These are phyloP conservation scores for Sphagnurus paluster DNA, from an alignment of 1,284 basidiomycete genomes.

Conservation along the genomic window DNA sequence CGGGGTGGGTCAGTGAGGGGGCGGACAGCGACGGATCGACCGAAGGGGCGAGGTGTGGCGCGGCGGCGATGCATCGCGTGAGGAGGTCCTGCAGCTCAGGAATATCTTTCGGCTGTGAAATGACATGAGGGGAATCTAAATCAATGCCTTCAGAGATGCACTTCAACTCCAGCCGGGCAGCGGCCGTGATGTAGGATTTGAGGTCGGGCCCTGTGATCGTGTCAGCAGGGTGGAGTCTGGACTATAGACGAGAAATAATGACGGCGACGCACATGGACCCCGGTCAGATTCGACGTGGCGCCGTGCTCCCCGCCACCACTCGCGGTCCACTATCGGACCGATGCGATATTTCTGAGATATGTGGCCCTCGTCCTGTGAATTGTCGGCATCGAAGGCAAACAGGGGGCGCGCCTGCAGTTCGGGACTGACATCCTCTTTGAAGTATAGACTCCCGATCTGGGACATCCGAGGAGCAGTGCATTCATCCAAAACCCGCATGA, in stretches of 20 bases:
- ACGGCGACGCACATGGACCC: constrained; percentile 2
- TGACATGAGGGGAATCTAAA: neutral
- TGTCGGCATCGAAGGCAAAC: constrained; percentile 12
- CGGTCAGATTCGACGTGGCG: constrained; percentile 2
- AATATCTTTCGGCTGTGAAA: constrained; percentile 1
- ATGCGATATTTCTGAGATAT: constrained; percentile 27
- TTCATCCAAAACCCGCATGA: neutral
- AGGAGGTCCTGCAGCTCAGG: neutral
- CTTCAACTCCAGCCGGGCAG: constrained; percentile 1
- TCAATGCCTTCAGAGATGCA: neutral
- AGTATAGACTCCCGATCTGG: constrained; percentile 37
- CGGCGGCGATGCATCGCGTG: constrained; percentile 21
- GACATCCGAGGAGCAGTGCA: neutral
- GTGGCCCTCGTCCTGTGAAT: neutral
- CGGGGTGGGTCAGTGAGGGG: constrained; percentile 32
- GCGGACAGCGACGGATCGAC: constrained; percentile 5
- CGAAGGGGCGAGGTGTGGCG: constrained; percentile 24
- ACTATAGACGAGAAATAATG: neutral
- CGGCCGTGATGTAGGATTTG: neutral
- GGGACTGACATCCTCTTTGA: constrained; percentile 30
- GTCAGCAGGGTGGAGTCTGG: neutral
- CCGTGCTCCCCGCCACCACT: constrained; percentile 19
- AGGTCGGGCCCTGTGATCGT: constrained; percentile 3
- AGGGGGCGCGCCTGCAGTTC: constrained; percentile 21
- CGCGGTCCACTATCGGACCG: constrained; percentile 27